These are phyloP conservation scores for Fusarium goolgardi DNA, from an alignment of 2,329 filamentous ascomycete genomes.

Conservation along the genomic window DNA sequence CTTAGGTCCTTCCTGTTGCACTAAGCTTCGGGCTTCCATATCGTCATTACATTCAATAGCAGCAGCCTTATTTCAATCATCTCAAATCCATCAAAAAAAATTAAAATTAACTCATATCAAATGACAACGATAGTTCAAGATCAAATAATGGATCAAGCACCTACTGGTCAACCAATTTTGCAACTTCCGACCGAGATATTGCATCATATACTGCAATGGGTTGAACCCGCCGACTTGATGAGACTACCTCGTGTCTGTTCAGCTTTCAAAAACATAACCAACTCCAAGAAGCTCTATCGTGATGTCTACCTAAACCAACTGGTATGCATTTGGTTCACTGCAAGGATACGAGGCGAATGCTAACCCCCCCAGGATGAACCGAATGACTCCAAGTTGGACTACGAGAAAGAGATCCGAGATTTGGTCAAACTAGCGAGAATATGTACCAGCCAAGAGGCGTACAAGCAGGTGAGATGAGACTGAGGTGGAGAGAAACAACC, in stretches of 20 bases:
- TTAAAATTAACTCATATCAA: not conserved
- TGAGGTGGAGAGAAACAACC: not conserved
- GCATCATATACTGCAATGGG: slow-evolving; percentile 67
- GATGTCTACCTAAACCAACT: slow-evolving; percentile 69
- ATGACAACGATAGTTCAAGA: not conserved
- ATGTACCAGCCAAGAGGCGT: slow-evolving; percentile 49
- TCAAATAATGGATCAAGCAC: slow-evolving; percentile 18
- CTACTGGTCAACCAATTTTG: slow-evolving; percentile 8
- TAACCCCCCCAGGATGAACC: slow-evolving; percentile 49
- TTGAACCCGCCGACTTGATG: slow-evolving; percentile 68
- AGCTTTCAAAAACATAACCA: slow-evolving; percentile 63
- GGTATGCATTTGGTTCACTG: slow-evolving; percentile 53
- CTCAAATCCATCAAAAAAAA: not conserved
- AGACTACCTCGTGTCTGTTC: slow-evolving; percentile 64
- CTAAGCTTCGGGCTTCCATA: slow-evolving; percentile 19
- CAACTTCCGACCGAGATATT: slow-evolving; percentile 67
- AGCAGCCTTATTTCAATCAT: slow-evolving; percentile 7
- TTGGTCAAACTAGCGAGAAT: slow-evolving; percentile 58
- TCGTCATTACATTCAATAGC: slow-evolving; percentile 30
- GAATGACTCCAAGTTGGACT: slow-evolving; percentile 54
- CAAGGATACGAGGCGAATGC: not conserved
- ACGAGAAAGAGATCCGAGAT: slow-evolving; percentile 58
- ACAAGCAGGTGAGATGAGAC: slow-evolving; percentile 55
- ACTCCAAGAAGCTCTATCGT: slow-evolving; percentile 69
- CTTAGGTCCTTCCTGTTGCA: too few species aligned